Base-by-base conservation (phyloP, 2,329 filamentous ascomycete genomes). In the Domatiomyces catenatus region DNA sequence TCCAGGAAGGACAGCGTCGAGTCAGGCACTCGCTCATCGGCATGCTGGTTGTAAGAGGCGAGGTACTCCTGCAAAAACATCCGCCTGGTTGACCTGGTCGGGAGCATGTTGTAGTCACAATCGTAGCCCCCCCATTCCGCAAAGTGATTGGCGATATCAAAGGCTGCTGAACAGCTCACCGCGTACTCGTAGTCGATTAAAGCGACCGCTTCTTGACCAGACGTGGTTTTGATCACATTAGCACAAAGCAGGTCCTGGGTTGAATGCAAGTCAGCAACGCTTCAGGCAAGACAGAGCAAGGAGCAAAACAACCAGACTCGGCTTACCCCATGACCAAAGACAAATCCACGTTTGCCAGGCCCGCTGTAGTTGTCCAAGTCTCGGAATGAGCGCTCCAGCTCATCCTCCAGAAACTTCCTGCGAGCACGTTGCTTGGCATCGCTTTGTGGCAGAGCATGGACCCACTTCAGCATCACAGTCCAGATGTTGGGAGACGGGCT, bases 181-280 rank as follows among this genome's bases (percentile, higher is more conserved):
- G 89, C 88, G 67, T 98, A 98, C 67, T 98, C 92, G 71, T 96
- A 98, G 69, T 98, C 92, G 66, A 98, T 98, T 69, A 98, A 96
- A 63, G 78, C 79, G 50, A 90, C 83, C 2, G 69, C 74, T 32
- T 66, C 65, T 26, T 68, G 62, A 12, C 65, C 60, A 26, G 67
- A 58, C 44, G 61, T 63, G 58, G 60, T 59, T 26, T 66, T 79
- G 62, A 98, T 96, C 58, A 98, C 86, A 65, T 98, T 98, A 58
- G 89, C 92, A 66, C 84, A 87, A n/a, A 98, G 74, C 20, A 98
- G 77, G 67, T 98, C 92, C 45, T 47, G 12, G 19, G 17, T 8
- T 15, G 8, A 47, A 12, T 12, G 22, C n/a, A 45, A 45, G 19
- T 59, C 55, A 61, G 55, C 53, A n/a, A n/a, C n/a, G n/a, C n/a